A percentile compares a stretch with the other conserved stretches of the same genome.
phyloP scores from a whole-genome alignment of 2,329 filamentous ascomycete species.

The Ceratocystis harringtonii region DNA sequence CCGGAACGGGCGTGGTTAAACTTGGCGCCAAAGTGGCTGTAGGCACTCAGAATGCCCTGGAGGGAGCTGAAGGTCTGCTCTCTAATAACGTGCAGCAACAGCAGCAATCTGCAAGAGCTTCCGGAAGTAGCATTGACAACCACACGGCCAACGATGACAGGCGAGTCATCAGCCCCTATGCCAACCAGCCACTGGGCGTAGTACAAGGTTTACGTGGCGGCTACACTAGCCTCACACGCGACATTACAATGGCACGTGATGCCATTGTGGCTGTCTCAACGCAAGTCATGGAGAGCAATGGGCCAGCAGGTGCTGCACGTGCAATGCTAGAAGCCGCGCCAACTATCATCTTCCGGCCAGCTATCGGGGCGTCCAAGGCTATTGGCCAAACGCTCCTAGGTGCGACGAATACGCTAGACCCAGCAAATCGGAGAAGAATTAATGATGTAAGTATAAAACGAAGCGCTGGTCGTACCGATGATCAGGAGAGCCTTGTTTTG shows the following conservation, averaged over 20 bases:
- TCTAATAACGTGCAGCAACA: constrained; percentile 24
- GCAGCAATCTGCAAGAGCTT: constrained; percentile 28
- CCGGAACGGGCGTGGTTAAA: constrained; percentile 85
- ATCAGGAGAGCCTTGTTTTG: not conserved
- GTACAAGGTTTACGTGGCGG: constrained; percentile 73
- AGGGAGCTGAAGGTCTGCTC: constrained; percentile 73
- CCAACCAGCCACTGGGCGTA: constrained; percentile 82
- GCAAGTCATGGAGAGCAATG: constrained; percentile 75
- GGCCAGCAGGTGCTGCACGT: constrained; percentile 62
- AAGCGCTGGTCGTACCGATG: too few species aligned
- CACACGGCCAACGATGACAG: constrained; percentile 41
- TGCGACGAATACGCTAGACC: constrained; percentile 82
- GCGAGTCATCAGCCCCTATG: constrained; percentile 78
- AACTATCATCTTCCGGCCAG: constrained; percentile 82
- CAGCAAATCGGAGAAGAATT: constrained; percentile 60
- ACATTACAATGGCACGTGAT: constrained; percentile 73
- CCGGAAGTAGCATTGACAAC: not conserved
- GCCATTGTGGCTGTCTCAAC: constrained; percentile 90
- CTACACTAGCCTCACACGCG: constrained; percentile 66
- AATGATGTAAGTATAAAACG: constrained; percentile 67
- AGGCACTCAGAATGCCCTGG: constrained; percentile 83
- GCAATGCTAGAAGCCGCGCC: constrained; percentile 70
- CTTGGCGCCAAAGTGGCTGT: constrained; percentile 88
- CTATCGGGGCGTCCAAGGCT: constrained; percentile 77
- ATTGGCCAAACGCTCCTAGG: constrained; percentile 82